Evolutionary conservation across 106 monocot genomes (phyloP).

Genomic region (Dactylorhiza incarnata): DNA sequence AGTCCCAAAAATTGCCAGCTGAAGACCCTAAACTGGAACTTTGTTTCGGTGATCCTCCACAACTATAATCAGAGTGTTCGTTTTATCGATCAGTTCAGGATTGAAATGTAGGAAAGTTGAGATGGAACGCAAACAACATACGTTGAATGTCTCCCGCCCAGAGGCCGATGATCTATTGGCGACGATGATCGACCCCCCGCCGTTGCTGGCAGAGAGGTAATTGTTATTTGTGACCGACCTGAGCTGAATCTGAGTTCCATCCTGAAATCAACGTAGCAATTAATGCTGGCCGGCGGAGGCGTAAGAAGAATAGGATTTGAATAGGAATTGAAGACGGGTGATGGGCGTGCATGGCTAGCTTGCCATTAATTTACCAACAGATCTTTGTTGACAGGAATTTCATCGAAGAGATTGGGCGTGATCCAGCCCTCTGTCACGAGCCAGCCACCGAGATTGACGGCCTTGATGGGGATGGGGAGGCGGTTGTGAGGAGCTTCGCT

Average conservation of each 20-base stretch:
- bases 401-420: slow-evolving; percentile 31
- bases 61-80: slow-evolving; percentile 1
- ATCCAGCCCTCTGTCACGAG: slow-evolving; percentile 45
- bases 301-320: no score
- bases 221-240: not conserved
- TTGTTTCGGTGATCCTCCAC: slow-evolving; percentile 26
- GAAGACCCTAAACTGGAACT: slow-evolving; percentile 3
- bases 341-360: no score
- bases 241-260: slow-evolving; percentile 17
- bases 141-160: slow-evolving; percentile 13
- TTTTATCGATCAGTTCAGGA: not conserved
- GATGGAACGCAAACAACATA: not conserved
- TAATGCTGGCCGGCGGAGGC: no score
- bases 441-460: slow-evolving; percentile 44
- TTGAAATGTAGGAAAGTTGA: not conserved
- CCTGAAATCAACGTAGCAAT: not conserved
- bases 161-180: not conserved
- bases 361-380: slow-evolving; percentile 25
- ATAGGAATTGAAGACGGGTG: no score
- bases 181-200: slow-evolving; percentile 4
- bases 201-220: slow-evolving; percentile 1
- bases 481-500: not conserved
- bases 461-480: slow-evolving; percentile 9
- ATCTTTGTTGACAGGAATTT: slow-evolving; percentile 33
- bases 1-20: slow-evolving; percentile 10